Base-by-base conservation (phyloP, 2,329 filamentous ascomycete genomes). In the Calonectria montana region DNA sequence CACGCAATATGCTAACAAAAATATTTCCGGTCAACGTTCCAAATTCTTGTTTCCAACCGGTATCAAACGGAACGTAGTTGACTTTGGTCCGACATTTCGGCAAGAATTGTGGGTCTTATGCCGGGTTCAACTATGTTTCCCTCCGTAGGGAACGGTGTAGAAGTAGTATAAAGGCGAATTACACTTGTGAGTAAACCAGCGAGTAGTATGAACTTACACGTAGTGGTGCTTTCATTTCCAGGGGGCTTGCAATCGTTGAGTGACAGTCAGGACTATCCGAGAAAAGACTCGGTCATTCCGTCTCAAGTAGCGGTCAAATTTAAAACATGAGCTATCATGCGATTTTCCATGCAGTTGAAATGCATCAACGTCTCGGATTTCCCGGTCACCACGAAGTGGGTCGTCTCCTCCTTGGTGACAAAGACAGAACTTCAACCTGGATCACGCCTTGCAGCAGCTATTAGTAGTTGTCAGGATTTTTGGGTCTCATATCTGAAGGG, bases 101-200 rank as follows among this genome's bases (percentile, higher is more conserved):
- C 18, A 27, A 41, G 12, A 64, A 67, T 67, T 59, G 57, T 67
- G 64, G 57, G 55, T 21, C 61, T 3, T n/a, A 13, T 31, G 48
- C 69, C 64, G 55, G 39, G 29, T 64, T 41, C 21, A 53, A 18
- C 25, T 59, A 41, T 45, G 29, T 31, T 31, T n/a, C 23, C 63
- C 27, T 70, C 37, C 18, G 55, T 23, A 21, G n/a, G 31, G n/a
- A 18, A 16, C 43, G n/a, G 13, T 39, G 23, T 18, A 65, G 23
- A 31, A 68, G 35, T 23, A 48, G 18, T 25, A 25, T 15, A 18
- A 27, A 13, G 43, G 2, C 27, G 8, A 16, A 68, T 45, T 4
- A 39, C 15, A 13, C 35, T 8, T 29, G 23, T 25, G 53, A n/a
- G 27, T 25, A 37, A 35, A 10, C 10, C 6, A 12, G 3, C 10